These are phyloP conservation scores for Amanita fuliginea DNA, from an alignment of 768 basidiomycete species.

Conservation along the genomic window DNA sequence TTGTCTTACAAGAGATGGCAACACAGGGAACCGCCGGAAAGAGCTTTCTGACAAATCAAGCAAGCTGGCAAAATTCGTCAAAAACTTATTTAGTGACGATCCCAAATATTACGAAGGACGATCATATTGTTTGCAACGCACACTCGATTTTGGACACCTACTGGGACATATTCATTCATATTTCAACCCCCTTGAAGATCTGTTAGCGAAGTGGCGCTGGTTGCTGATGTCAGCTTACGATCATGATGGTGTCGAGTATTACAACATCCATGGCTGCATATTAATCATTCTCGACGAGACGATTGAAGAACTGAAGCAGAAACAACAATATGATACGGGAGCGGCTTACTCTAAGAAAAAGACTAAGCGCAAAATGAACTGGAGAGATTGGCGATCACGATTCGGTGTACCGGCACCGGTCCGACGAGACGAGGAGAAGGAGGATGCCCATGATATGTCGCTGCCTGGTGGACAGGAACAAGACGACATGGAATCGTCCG, in stretches of 20 bases:
- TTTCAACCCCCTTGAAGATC: background rate
- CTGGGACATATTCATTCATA: background rate
- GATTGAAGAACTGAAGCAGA: background rate
- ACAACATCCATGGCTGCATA: background rate
- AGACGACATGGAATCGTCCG: no score
- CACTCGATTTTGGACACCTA: background rate
- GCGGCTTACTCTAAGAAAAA: no score
- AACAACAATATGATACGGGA: background rate
- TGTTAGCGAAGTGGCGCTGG: background rate
- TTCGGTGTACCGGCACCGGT: no score
- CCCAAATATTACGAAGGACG: no score
- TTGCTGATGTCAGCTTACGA: background rate
- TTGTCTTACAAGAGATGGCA: slow-evolving; percentile 11
- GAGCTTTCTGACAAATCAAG: background rate
- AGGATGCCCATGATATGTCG: no score
- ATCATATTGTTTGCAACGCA: no score
- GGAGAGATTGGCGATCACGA: no score
- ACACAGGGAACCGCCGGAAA: slow-evolving; percentile 3
- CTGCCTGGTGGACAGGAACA: no score
- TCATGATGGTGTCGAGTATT: background rate
- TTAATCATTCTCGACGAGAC: background rate
- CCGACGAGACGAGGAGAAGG: no score
- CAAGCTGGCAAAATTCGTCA: background rate
- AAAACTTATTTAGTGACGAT: background rate
- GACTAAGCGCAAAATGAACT: no score